Evolutionary conservation across 176 grass and related monocot genomes (phyloP).

Genomic region (Chloris gayana): DNA sequence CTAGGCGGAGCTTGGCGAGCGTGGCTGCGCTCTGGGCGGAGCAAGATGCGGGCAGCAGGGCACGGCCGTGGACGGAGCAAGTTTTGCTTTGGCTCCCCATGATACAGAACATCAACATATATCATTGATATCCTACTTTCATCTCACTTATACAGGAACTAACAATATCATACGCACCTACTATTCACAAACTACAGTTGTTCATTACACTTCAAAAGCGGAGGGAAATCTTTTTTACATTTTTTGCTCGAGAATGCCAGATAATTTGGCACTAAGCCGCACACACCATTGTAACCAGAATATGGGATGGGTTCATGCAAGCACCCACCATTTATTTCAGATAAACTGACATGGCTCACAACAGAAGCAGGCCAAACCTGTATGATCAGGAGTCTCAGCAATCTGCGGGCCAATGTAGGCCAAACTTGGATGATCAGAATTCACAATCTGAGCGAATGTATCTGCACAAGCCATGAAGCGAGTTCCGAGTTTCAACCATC

Average conservation of each 20-base stretch:
- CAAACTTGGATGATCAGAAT: not conserved
- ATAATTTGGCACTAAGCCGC: not conserved
- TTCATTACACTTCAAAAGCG: not conserved
- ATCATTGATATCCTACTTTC: not conserved
- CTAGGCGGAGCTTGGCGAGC: too few relatives aligned
- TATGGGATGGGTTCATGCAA: not conserved
- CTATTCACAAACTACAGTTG: not conserved
- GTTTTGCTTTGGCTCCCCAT: too few relatives aligned
- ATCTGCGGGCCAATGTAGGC: not conserved
- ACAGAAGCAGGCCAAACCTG: constrained; percentile 3
- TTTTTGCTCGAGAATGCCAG: not conserved
- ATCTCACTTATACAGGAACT: not conserved
- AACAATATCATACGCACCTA: not conserved
- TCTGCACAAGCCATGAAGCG: not conserved
- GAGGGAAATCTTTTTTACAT: not conserved
- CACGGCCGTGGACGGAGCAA: too few relatives aligned
- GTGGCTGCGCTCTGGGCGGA: too few relatives aligned
- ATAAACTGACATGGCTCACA: constrained; percentile 2
- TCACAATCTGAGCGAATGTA: not conserved
- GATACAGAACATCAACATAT: not conserved
- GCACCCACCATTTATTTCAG: constrained; percentile 15
- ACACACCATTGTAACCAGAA: constrained; percentile 10
- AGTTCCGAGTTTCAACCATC: constrained; percentile 41
- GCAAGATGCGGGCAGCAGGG: too few relatives aligned
- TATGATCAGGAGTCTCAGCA: not conserved